These are phyloP conservation scores for Saccharomycopsis synnaedendra DNA, from an alignment of 805 yeast genomes.

Conservation along the genomic window DNA sequence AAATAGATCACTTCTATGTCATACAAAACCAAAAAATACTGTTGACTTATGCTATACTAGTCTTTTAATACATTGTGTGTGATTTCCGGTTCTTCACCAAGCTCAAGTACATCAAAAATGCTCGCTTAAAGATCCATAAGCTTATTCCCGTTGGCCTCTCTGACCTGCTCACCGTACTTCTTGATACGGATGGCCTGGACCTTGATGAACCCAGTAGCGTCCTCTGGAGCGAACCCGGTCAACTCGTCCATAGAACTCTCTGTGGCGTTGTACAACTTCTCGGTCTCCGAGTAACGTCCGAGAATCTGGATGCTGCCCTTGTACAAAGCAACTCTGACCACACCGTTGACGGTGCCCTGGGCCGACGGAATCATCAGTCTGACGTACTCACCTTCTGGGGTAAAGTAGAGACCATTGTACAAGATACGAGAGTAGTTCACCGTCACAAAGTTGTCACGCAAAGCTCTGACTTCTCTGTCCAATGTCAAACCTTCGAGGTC, in stretches of 20 bases:
- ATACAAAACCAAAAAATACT: too few relatives aligned
- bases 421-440: slow-evolving; percentile 80
- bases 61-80: too few relatives aligned
- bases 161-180: slow-evolving; percentile 93
- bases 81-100: too few relatives aligned
- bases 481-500: slow-evolving; percentile 95
- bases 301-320: slow-evolving; percentile 77
- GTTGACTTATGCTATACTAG: too few relatives aligned
- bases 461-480: slow-evolving; percentile 94
- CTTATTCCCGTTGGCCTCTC: slow-evolving; percentile 31
- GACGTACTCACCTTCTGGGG: slow-evolving; percentile 96
- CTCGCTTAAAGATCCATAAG: slow-evolving; percentile 4
- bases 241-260: slow-evolving; percentile 99
- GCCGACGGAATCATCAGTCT: slow-evolving; percentile 92
- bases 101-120: too few relatives aligned
- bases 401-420: slow-evolving; percentile 95
- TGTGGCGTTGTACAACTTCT: slow-evolving; percentile 93
- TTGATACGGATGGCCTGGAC: slow-evolving; percentile 97
- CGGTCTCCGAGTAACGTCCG: slow-evolving; percentile 94
- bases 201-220: slow-evolving; percentile 93
- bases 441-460: slow-evolving; percentile 94
- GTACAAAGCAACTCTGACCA: slow-evolving; percentile 86
- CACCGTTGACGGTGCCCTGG: slow-evolving; percentile 91
- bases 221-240: slow-evolving; percentile 95
- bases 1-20: too few relatives aligned